phyloP scores from a whole-genome alignment of 768 basidiomycete genomes.

The Boletus sp. region DNA sequence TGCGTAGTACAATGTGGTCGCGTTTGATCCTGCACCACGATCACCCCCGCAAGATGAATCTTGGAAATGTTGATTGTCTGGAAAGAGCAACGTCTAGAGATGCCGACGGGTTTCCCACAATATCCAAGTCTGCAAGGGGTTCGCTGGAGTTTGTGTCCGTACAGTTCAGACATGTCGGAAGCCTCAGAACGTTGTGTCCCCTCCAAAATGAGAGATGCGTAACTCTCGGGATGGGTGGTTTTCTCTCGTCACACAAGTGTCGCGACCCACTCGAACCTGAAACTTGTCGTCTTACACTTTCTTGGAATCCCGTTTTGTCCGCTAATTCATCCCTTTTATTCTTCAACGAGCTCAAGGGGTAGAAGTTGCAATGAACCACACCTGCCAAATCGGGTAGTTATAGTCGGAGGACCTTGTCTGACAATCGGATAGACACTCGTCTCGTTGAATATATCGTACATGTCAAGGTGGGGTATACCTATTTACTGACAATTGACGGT shows the following conservation, averaged over 20 bases:
- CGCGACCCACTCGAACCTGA: not conserved
- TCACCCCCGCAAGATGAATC: not conserved
- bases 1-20: not conserved
- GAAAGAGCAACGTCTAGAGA: not conserved
- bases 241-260: not conserved
- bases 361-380: too few relatives aligned
- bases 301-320: too few relatives aligned
- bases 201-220: not conserved
- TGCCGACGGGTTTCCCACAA: not conserved
- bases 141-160: too few relatives aligned
- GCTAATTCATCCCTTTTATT: too few relatives aligned
- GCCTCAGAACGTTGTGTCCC: too few relatives aligned
- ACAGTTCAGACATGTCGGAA: too few relatives aligned
- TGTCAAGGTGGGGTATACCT: not conserved
- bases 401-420: too few relatives aligned
- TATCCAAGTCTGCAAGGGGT: not conserved
- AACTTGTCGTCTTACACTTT: too few relatives aligned
- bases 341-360: not conserved
- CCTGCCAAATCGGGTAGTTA: not conserved
- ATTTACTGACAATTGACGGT: not conserved
- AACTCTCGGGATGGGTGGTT: too few relatives aligned
- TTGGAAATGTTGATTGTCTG: not conserved
- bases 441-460: not conserved
- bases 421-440: not conserved
- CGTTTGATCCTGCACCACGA: not conserved